These are phyloP conservation scores for Agapanthus africanus DNA, from an alignment of 106 monocot species.

Conservation along the genomic window DNA sequence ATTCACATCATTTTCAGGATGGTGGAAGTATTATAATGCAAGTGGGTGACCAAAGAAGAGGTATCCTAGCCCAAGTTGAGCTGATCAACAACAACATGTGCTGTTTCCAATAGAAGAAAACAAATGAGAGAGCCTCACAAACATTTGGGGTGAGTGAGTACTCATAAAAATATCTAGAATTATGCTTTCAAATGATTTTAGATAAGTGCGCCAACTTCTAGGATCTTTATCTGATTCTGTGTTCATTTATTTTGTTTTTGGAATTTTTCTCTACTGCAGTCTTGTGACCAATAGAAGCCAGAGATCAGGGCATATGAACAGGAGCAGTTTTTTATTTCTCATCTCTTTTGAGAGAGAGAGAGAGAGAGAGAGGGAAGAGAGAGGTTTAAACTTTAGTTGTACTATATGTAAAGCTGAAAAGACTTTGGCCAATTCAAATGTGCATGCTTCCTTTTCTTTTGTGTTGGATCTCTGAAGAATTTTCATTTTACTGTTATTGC, in stretches of 20 bases:
- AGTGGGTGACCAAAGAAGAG: slow-evolving; percentile 21
- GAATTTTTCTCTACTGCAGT: no score
- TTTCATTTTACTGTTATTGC: no score
- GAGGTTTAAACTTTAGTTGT: no score
- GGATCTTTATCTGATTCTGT: not conserved
- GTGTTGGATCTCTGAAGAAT: no score
- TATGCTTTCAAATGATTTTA: not conserved
- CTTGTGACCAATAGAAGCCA: no score
- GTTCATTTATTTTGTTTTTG: not conserved
- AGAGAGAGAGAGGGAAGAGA: not conserved
- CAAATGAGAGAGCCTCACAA: not conserved
- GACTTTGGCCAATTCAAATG: no score
- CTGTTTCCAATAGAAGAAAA: slow-evolving; percentile 31
- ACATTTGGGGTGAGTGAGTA: not conserved
- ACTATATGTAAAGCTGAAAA: no score
- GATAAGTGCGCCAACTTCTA: not conserved
- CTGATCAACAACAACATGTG: slow-evolving; percentile 40
- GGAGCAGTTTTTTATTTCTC: no score
- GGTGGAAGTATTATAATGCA: slow-evolving; percentile 26
- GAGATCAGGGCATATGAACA: no score
- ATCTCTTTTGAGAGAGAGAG: not conserved
- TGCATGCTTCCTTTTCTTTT: no score
- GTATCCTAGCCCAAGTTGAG: no score
- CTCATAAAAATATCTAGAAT: no score
- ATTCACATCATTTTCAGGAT: slow-evolving; percentile 24